Conservation (phyloP, 2,329 filamentous ascomycete species). For the Beauveria sp. region DNA sequence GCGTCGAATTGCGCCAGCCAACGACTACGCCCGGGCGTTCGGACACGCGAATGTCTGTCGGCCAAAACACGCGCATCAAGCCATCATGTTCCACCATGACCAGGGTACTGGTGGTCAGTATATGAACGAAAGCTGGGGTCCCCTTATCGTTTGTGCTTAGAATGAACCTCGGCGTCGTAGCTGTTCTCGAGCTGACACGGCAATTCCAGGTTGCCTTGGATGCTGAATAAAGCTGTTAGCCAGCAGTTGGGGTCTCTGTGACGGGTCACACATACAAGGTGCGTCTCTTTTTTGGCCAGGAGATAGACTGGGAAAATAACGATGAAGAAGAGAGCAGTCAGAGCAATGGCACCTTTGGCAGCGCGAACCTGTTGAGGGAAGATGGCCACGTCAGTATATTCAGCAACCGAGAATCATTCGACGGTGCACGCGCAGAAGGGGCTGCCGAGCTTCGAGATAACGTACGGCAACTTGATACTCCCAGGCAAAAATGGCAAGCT, state of each 20-base stretch:
- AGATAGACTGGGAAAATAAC: constrained; percentile 78
- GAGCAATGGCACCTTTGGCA: constrained; percentile 72
- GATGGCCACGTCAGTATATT: not conserved
- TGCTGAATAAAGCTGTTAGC: constrained; percentile 49
- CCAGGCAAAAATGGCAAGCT: constrained; percentile 95
- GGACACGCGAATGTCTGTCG: constrained; percentile 69
- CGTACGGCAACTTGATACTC: constrained; percentile 94
- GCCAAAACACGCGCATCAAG: constrained; percentile 98
- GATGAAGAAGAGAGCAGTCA: constrained; percentile 78
- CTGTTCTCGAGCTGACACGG: constrained; percentile 92
- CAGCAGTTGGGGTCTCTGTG: not conserved
- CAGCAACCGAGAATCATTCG: not conserved
- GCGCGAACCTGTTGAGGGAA: constrained; percentile 58
- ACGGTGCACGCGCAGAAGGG: not conserved
- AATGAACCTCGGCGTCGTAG: constrained; percentile 91
- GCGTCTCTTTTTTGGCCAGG: constrained; percentile 72
- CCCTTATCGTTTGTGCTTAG: constrained; percentile 36
- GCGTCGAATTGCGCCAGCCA: constrained; percentile 87
- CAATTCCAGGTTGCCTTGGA: constrained; percentile 67
- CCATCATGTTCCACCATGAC: constrained; percentile 72
- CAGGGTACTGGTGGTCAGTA: constrained; percentile 18
- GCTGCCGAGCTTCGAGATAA: constrained; percentile 15
- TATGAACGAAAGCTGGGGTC: constrained; percentile 14
- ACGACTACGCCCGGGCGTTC: constrained; percentile 77
- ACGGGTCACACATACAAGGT: constrained; percentile 52